These are phyloP conservation scores for Linnemannia hyalina DNA, from an alignment of 192 early-diverging fungal species.

Conservation along the genomic window DNA sequence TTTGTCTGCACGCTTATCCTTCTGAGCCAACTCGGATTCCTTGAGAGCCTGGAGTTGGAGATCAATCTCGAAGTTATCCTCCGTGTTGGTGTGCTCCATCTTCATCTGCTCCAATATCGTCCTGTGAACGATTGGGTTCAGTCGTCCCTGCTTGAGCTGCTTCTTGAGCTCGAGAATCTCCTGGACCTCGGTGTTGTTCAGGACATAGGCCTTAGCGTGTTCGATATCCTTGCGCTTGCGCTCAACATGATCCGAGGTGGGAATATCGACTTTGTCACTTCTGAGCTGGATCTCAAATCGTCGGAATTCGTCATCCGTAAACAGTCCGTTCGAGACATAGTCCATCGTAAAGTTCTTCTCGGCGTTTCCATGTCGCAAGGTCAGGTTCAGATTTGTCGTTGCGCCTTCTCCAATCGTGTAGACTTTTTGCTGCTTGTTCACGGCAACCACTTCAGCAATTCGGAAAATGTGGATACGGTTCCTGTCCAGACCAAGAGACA, in stretches of 20 bases:
- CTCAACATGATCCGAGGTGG: conserved; percentile 64
- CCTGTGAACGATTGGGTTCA: conserved; percentile 44
- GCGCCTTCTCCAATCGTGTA: conserved; percentile 71
- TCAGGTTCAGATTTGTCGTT: conserved; percentile 74
- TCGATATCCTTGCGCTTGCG: conserved; percentile 70
- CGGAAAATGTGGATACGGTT: conserved; percentile 71
- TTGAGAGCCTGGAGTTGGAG: conserved; percentile 52
- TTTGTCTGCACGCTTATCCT: conserved; percentile 43
- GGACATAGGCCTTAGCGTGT: conserved; percentile 68
- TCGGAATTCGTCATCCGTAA: conserved; percentile 75
- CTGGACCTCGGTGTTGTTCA: conserved; percentile 73
- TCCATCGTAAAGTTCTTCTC: conserved; percentile 81
- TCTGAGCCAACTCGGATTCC: conserved; percentile 32
- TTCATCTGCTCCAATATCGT: conserved; percentile 44
- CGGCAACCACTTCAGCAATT: conserved; percentile 36
- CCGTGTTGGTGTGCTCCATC: conserved; percentile 55
- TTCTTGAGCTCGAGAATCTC: conserved; percentile 73
- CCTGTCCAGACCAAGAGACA: conserved; percentile 73
- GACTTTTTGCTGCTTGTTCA: conserved; percentile 59
- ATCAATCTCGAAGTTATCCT: conserved; percentile 68
- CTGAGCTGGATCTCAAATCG: conserved; percentile 67
- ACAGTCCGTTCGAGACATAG: conserved; percentile 78
- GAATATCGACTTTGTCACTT: conserved; percentile 60
- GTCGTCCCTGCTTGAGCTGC: conserved; percentile 51
- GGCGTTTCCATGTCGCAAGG: conserved; percentile 76